Base-by-base conservation (phyloP, 805 yeast genomes). In the Hanseniaspora valbyensis region DNA sequence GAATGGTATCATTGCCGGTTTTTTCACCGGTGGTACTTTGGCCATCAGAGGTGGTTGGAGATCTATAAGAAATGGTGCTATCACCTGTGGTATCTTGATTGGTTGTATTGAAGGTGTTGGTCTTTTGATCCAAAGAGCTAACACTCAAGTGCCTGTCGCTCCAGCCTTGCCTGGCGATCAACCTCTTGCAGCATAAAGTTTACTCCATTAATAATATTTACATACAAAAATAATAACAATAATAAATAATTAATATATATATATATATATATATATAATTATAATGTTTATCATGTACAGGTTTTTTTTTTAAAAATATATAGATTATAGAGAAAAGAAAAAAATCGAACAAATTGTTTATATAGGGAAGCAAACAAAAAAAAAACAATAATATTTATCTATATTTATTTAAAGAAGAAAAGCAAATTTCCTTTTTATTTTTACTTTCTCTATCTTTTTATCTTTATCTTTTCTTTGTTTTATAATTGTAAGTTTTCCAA, bases 41-140 rank as follows among this genome's bases (percentile, higher is more conserved):
- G 98, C 97, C 54, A 79, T 92, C 58, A 87, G 98, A 80, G 98
- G 98, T 63, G 98, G 98, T 49, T 87, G 95, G 89, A 85, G 79
- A 71, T 96, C 90, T 67, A 84, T 95, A 46, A 77, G 96, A 70
- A 90, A 88, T 68, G 83, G 95, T 54, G 97, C 97, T 59, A 88
- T 92, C 59, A 84, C 95, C 28, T 92, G 98, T 80, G 97, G 95
- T 32, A 85, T 95, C 75, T 77, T 92, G 59, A 75, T 92, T 63
- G 98, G 96, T 63, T 92, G 87, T 48, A 84, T 92, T 61, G 98
- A 92, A 72, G 98, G 98, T 75, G 96, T 87, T 46, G 97, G 97
- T 63, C 78, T 90, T 76, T 85, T 89, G 80, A 78, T 90, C 76
- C 94, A 83, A 67, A 80, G 96, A 71, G 95, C 95, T 28, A 76